These are phyloP conservation scores for Quercus ilex DNA, from an alignment of 306 rosid genomes.

Conservation along the genomic window DNA sequence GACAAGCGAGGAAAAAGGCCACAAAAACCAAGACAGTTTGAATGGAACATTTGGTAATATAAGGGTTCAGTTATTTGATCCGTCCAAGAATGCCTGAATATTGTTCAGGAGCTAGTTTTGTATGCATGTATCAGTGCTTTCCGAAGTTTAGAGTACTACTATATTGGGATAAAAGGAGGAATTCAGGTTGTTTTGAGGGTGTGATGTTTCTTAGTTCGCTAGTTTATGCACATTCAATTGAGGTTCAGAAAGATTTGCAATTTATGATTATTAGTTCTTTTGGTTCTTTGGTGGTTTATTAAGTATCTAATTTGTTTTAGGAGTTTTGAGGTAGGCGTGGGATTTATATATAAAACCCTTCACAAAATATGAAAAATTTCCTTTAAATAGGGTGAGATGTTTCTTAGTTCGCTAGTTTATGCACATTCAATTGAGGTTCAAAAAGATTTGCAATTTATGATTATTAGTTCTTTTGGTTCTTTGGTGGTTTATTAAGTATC, in stretches of 20 bases:
- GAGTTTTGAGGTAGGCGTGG: not conserved
- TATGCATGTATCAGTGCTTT: conserved; percentile 10
- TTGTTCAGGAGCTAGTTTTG: conserved; percentile 28
- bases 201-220: conserved; percentile 3
- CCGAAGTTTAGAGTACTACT: conserved; percentile 9
- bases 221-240: conserved; percentile 17
- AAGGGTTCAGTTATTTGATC: not conserved
- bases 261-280: not conserved
- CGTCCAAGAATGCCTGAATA: not conserved
- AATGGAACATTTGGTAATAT: not conserved
- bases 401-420: conserved; percentile 11
- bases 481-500: not conserved
- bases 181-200: conserved; percentile 8
- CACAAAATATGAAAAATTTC: too few relatives aligned
- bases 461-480: not conserved
- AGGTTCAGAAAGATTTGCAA: conserved; percentile 7
- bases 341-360: not conserved
- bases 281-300: not conserved
- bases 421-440: conserved; percentile 13
- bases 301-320: not conserved
- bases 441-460: conserved; percentile 3
- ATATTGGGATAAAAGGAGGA: not conserved
- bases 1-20: conserved; percentile 42
- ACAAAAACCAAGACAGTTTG: conserved; percentile 46
- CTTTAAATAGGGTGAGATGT: not conserved